phyloP scores from a whole-genome alignment of 1,139 yeast species.

The Diutina ranongensis region DNA sequence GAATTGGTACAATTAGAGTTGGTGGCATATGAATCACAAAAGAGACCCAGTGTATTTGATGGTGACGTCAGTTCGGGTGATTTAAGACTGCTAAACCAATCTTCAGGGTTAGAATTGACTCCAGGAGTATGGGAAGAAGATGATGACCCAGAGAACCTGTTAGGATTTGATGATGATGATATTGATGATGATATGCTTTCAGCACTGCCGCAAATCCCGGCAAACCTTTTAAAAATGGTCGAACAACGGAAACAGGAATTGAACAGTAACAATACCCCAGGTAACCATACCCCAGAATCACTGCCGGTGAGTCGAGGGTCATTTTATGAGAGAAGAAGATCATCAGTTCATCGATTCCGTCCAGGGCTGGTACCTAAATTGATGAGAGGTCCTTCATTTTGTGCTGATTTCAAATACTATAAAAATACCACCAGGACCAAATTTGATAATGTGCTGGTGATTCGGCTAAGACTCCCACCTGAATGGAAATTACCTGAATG shows the following conservation, averaged over 20 bases:
- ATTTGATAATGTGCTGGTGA: conserved; percentile 26
- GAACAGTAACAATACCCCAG: not conserved
- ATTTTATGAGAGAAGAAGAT: conserved; percentile 1
- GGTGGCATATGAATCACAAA: conserved; percentile 23
- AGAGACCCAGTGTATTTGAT: not conserved
- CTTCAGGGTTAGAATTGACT: not conserved
- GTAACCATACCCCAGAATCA: not conserved
- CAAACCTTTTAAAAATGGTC: conserved; percentile 42
- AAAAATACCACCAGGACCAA: conserved; percentile 18
- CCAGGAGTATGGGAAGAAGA: conserved; percentile 1
- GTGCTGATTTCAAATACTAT: conserved; percentile 26
- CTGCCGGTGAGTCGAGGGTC: conserved; percentile 5
- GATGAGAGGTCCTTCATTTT: not conserved
- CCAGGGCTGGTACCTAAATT: not conserved
- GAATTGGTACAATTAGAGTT: conserved; percentile 57
- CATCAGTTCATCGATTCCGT: conserved; percentile 1
- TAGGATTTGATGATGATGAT: conserved; percentile 26
- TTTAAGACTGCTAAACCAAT: too few relatives aligned
- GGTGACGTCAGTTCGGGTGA: not conserved
- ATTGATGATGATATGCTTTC: conserved; percentile 42
- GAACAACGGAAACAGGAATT: conserved; percentile 38
- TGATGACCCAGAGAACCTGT: not conserved
- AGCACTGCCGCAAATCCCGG: conserved; percentile 61
- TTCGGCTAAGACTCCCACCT: conserved; percentile 45
- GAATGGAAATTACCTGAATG: conserved; percentile 57